Conservation (phyloP, 179 eudicot genomes). For the Gypsophila paniculata region DNA sequence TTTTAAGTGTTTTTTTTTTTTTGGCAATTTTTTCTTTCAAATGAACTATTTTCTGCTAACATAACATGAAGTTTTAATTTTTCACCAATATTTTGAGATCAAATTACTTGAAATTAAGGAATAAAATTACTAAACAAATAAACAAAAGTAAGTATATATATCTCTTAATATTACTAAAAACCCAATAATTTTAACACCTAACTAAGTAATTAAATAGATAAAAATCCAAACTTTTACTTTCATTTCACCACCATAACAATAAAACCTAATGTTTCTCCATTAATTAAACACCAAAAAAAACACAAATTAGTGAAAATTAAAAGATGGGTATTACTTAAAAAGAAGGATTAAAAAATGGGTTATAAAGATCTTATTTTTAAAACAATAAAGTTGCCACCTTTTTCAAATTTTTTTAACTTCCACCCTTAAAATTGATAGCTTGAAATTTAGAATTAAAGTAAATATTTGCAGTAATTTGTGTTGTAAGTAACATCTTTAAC, state of each 20-base stretch:
- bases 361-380: slow-evolving; percentile 24
- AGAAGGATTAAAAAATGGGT: slow-evolving; percentile 14
- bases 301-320: neutral
- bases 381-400: slow-evolving; percentile 17
- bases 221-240: slow-evolving; percentile 17
- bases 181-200: slow-evolving; percentile 12
- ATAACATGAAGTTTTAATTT: neutral
- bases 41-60: slow-evolving; percentile 24
- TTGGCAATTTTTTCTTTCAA: slow-evolving; percentile 7
- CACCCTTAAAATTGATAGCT: slow-evolving; percentile 17
- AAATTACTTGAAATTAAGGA: no score
- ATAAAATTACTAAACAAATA: slow-evolving; percentile 1
- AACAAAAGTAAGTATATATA: slow-evolving; percentile 9
- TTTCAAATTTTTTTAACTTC: neutral
- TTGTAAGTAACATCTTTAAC: slow-evolving; percentile 8
- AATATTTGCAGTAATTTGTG: neutral
- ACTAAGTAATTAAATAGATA: neutral
- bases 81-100: no score
- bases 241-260: slow-evolving; percentile 15
- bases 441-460: slow-evolving; percentile 11
- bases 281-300: neutral
- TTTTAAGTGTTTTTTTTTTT: neutral
- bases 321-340: neutral
- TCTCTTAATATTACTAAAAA: slow-evolving; percentile 1
- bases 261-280: slow-evolving; percentile 15